Base-by-base conservation (phyloP, 2,329 filamentous ascomycete species). In the Pseudogymnoascus verrucosus region DNA sequence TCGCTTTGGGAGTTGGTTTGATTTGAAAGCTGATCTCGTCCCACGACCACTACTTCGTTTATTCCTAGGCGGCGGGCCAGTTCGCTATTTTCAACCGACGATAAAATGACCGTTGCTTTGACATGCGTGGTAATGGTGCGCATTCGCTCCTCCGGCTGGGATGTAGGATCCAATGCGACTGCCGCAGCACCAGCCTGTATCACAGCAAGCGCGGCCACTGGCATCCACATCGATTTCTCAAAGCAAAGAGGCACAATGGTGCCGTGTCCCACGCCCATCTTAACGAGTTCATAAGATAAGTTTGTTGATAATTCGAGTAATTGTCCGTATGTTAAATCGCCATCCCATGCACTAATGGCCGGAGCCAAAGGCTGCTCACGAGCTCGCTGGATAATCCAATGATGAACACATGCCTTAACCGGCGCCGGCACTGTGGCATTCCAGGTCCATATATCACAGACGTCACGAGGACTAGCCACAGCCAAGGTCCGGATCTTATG, bases 151-250 rank as follows among this genome's bases (percentile, higher is more conserved):
- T 70, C 1, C 64, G 67, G 19, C 65, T 59, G 6, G 73, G 72
- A 61, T 71, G 63, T 64, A 11, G 72, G 69, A 62, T 75, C 71
- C 16, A 76, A 60, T n/a, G 71, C 67, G 19, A 75, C 70, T 47
- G 71, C 71, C 8, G 69, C 70, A 8, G 60, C 68, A 3, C 73
- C 73, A 12, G 69, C 64, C 64, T 72, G 72, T 47, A 73, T 62
- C 1, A 74, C 66, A n/a, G 65, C 70, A 28, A 75, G 66, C 57
- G 73, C 68, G 12, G 67, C 67, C 5, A 74, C 68, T 28, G 71
- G 64, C 6, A 68, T 68, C 66, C 69, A 73, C 16, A 47, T 64
- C 0, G 69, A 71, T 63, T 74, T 75, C 40, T 74, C 71, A 42
- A 73, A 74, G 57, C 68, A 72, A 3, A 74, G 47, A 11, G 69